Base-by-base conservation (phyloP, 805 yeast species). In the Kodamaea hsintzibuensis region DNA sequence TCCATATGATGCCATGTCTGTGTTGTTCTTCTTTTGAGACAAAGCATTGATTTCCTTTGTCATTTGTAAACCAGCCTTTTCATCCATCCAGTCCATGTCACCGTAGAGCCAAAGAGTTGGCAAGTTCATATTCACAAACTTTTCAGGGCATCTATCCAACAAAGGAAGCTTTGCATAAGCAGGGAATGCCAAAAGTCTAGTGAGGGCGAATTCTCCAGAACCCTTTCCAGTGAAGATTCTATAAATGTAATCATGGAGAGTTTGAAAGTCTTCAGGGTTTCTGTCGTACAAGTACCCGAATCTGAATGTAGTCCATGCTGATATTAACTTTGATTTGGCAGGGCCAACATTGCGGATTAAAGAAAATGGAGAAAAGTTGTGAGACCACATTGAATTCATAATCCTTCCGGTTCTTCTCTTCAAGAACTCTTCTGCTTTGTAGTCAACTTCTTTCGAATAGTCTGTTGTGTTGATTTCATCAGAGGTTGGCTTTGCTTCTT, bases 61-160 rank as follows among this genome's bases (percentile, higher is more conserved):
- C 63, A 65, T 65, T 35, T 60, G 64, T 40, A 47, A 64, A 1
- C 91, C 91, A 9, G 86, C 88, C 46, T 74, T 77, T 51, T 76
- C 80, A 56, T 82, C 81, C 90, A 85, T 85, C 91, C 91, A 85
- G 65, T 85, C 91, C 42, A 68, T 71, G 55, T 84, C 89, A 7
- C 91, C 91, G 60, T 85, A 85, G 19, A 84, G 57, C 85, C 88
- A 83, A 27, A 83, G 65, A 1, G 83, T 74, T 2, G 83, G 83
- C 14, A 81, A 58, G 55, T 62, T 49, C 76, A 67, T 47, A 58
- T 70, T 14, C 74, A 83, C 59, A 77, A 67, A 68, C 55, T 58
- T 63, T 42, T 66, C 63, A 1, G 80, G 80, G 47, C 76, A 66
- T 60, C 89, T 73, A 57, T 81, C 85, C 33, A 81, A 57, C 45